Base-by-base conservation (phyloP, 2,329 filamentous ascomycete genomes). In the Coniochaeta ligniaria region DNA sequence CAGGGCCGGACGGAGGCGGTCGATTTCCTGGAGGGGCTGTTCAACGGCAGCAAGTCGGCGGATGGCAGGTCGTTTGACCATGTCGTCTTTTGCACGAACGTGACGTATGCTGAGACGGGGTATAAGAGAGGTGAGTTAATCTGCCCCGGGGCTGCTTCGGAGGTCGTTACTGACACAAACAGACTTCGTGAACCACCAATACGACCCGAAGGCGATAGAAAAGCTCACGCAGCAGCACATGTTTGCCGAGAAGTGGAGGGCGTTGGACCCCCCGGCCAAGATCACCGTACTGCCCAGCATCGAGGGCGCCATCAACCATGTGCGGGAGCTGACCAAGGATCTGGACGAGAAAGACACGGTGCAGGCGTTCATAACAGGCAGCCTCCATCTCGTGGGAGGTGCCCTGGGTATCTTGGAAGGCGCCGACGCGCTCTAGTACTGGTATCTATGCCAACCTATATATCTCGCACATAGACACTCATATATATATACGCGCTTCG, bases 41-140 rank as follows among this genome's bases (percentile, higher is more conserved):
- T 68, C 72, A 54, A 63, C 74, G 60, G 68, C 75, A 60, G 57
- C 79, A 59, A 57, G 73, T 62, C 67, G 74, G 45, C 59, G 68
- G 54, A 57, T 16, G 54, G 54, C 17, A 67, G 55, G 72, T 22
- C 55, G 0, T 96, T 97, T 71, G 83, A 83, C 2, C 83, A 90
- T 62, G 92, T 87, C 12, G 78, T 96, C 7, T 96, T 96, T 72
- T 91, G 90, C 61, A 88, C 91, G 1, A 96, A 96, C 68, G 85
- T 79, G 41, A 79, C 77, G 1, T 57, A 88, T 92, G 3, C 92
- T 96, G 72, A 79, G 54, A 81, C 31, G 59, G 59, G 60, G 65
- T 62, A 3, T 43, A 59, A 22, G 62, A 63, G 57, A 62, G 54
- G 54, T 57, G 35, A 57, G 54, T 36, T 16, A 1, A 22, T 52